Evolutionary conservation across 495 filamentous ascomycete genomes (phyloP).

Genomic region (Penicillium turbatum): DNA sequence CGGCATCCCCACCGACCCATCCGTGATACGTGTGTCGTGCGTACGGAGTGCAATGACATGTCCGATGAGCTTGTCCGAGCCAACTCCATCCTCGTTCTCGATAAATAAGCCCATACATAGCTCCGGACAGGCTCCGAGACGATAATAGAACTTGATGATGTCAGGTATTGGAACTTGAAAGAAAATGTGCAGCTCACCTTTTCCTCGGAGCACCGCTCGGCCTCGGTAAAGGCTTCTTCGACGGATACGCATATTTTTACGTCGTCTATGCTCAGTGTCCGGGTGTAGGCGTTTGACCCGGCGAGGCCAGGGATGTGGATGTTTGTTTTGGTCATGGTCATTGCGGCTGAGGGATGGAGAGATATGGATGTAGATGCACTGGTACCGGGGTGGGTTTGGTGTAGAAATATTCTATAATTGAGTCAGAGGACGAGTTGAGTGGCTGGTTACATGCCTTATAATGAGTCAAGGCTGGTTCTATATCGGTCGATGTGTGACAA

Average conservation of each 20-base stretch:
- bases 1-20: constrained; percentile 24
- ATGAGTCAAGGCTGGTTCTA: constrained; percentile 5
- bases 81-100: not conserved
- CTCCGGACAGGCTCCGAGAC: constrained; percentile 15
- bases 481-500: not conserved
- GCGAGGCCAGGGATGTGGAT: constrained; percentile 6
- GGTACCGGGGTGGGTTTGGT: no score
- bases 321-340: not conserved
- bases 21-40: constrained; percentile 9
- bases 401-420: no score
- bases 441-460: not conserved
- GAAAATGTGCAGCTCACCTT: no score
- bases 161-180: no score
- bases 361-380: no score
- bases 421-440: not conserved
- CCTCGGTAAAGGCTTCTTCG: constrained; percentile 18
- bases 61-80: constrained; percentile 12
- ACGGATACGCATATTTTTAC: constrained; percentile 21
- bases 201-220: constrained; percentile 24
- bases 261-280: constrained; percentile 14
- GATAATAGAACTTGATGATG: constrained; percentile 18
- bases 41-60: constrained; percentile 20
- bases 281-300: constrained; percentile 6
- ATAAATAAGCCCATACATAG: constrained; percentile 24
- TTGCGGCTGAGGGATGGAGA: no score